phyloP scores from a whole-genome alignment of 768 basidiomycete species.

The Lentinula guzmanii region DNA sequence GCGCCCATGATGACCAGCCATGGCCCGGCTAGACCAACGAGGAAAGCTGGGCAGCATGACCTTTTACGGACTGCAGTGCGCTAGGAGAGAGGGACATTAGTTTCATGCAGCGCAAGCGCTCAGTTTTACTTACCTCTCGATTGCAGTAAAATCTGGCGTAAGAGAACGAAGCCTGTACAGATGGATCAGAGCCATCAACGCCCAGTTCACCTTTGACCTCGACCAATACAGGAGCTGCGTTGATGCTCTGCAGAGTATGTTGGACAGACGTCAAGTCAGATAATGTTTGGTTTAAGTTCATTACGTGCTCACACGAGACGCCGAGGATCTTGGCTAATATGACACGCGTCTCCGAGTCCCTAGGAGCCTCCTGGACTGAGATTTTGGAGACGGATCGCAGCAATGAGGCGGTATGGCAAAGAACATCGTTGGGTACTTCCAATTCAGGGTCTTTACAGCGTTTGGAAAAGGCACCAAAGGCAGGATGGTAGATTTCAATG shows the following conservation, averaged over 20 bases:
- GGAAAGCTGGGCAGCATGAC: constrained; percentile 24
- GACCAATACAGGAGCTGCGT: background rate
- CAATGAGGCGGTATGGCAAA: background rate
- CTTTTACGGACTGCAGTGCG: constrained; percentile 5
- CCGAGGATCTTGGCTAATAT: background rate
- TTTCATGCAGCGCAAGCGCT: background rate
- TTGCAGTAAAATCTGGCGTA: constrained; percentile 9
- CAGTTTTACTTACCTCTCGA: constrained; percentile 1
- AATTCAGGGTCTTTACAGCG: constrained; percentile 10
- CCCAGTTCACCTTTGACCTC: constrained; percentile 15
- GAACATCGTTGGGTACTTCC: constrained; percentile 2
- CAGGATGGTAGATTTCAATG: constrained; percentile 11
- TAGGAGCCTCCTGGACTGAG: background rate
- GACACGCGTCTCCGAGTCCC: background rate
- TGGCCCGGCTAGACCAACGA: constrained; percentile 26
- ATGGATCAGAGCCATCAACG: constrained; percentile 16
- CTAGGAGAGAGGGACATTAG: constrained; percentile 10
- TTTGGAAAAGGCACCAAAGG: constrained; percentile 13
- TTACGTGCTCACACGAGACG: background rate
- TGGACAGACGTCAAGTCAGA: background rate
- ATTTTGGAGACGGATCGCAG: constrained; percentile 7
- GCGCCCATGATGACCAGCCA: constrained; percentile 27
- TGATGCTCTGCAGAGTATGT: background rate
- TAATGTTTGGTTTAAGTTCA: background rate
- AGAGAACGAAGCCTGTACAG: constrained; percentile 15